Conservation (phyloP, 257 asterid genomes). For the Paulownia fortunei region DNA sequence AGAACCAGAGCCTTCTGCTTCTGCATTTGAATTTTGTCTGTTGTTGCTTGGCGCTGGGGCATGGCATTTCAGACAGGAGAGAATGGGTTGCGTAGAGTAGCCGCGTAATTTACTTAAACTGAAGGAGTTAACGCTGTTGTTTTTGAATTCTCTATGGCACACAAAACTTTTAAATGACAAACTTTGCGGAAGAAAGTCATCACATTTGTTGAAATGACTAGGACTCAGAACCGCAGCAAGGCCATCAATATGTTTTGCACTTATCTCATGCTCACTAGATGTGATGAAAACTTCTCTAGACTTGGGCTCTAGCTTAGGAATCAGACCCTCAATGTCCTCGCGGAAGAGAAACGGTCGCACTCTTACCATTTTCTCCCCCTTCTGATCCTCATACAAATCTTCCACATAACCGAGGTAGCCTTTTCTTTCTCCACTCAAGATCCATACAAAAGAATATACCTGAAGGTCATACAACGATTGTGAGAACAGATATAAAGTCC, state of each 20-base stretch:
- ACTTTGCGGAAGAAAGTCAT: slow-evolving; percentile 32
- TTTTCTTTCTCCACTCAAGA: slow-evolving; percentile 37
- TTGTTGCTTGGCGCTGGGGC: slow-evolving; percentile 21
- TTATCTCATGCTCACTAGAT: slow-evolving; percentile 41
- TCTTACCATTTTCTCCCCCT: slow-evolving; percentile 48
- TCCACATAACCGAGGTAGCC: slow-evolving; percentile 57
- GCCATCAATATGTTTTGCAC: slow-evolving; percentile 44
- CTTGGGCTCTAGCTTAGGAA: slow-evolving; percentile 38
- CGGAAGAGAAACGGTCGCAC: slow-evolving; percentile 46
- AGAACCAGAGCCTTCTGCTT: slow-evolving; percentile 16
- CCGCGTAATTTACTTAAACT: slow-evolving; percentile 49
- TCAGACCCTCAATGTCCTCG: slow-evolving; percentile 43
- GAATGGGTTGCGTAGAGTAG: slow-evolving; percentile 52
- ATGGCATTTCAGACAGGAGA: slow-evolving; percentile 26
- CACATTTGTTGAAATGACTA: slow-evolving; percentile 47
- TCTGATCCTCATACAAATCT: slow-evolving; percentile 60
- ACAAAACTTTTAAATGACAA: slow-evolving; percentile 36
- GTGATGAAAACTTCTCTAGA: slow-evolving; percentile 62
- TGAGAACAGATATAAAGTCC: slow-evolving; percentile 22
- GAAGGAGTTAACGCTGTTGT: slow-evolving; percentile 40
- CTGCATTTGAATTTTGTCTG: slow-evolving; percentile 1
- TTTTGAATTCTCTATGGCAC: slow-evolving; percentile 51
- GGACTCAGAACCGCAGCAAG: slow-evolving; percentile 57
- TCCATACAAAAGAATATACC: slow-evolving; percentile 57
- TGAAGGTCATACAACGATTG: slow-evolving; percentile 32